Evolutionary conservation across 345 rosid species (phyloP), one percentile per base, ranked within the genome.

Genomic region (Lepidium aucheri): DNA sequence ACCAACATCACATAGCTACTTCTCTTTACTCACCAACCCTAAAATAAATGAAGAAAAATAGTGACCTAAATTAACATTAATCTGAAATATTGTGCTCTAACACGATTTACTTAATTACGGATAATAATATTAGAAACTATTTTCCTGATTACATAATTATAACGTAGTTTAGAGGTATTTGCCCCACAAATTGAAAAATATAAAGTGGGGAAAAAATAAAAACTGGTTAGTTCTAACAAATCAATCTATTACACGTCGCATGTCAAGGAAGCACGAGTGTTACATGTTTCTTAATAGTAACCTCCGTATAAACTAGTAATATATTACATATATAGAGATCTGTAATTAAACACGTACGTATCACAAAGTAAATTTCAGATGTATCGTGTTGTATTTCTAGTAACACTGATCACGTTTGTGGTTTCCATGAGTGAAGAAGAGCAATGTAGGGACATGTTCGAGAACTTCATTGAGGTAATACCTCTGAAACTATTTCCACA

Each of bases 311-410:
- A 54, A 47, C 69, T 45, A 10, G 20, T 17, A 44, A 2, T 10
- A 60, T 4, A 35, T 57, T 14, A 26, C 6, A 49, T 20, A 33
- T 18, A 26, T 58, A 39, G 10, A 35, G 24, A 51, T 33, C 42
- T 24, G 14, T 61, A 28, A 69, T 34, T 32, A 22, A 41, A 36
- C 28, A 52, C 8, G 24, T 17, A 52, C 8, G 24, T 17, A 42
- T 51, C 54, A 20, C 14, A 22, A 6, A 53, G n/a, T 24, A 16
- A 16, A 3, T 2, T 26, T 35, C 53, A n/a, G 41, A 64, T 64
- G 70, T 65, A 56, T 64, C 65, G 76, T 56, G 44, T n/a, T 41
- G n/a, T 72, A 56, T 20, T 72, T 22, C 39, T 72, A 42, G 41
- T 72, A 60, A 50, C 70, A 30, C 15, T 71, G 11, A 47, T 72